These are phyloP conservation scores for Gilbertella persicaria DNA, from an alignment of 371 early-diverging fungal genomes.

Conservation along the genomic window DNA sequence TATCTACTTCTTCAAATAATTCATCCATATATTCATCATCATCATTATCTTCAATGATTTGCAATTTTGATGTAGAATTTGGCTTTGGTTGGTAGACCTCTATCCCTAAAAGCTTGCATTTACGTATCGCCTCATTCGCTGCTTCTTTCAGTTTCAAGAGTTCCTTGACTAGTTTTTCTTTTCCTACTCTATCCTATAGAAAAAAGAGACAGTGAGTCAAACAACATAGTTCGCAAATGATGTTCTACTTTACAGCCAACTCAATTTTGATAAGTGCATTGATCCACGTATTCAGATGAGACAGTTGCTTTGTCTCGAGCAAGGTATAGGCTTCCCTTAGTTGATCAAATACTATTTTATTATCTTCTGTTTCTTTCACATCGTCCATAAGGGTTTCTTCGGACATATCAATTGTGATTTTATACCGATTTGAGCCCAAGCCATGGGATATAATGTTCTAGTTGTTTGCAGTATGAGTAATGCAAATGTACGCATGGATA, in stretches of 20 bases:
- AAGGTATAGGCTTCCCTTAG: constrained; percentile 61
- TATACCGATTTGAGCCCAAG: constrained; percentile 66
- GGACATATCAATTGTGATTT: constrained; percentile 57
- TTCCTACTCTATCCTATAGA: constrained; percentile 31
- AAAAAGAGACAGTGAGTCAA: neutral
- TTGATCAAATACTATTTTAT: constrained; percentile 58
- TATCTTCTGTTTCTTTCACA: constrained; percentile 60
- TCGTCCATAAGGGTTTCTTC: constrained; percentile 51
- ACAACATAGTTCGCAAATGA: neutral
- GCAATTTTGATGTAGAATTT: neutral
- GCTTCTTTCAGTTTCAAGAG: no score
- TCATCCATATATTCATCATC: constrained; percentile 57
- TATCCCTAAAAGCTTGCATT: constrained; percentile 59
- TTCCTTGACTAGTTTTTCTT: constrained; percentile 39
- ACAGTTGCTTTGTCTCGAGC: constrained; percentile 46
- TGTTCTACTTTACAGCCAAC: constrained; percentile 13
- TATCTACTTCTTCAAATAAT: constrained; percentile 59
- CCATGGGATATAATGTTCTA: constrained; percentile 48
- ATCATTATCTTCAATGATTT: constrained; percentile 31
- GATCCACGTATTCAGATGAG: constrained; percentile 53
- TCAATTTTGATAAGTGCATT: constrained; percentile 55
- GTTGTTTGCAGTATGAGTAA: neutral
- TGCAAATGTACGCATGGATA: no score
- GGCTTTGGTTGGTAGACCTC: neutral
- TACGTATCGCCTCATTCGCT: constrained; percentile 13